Conservation (phyloP, 352 stramenopile species). For the Hyaloperonospora arabidopsidis region DNA sequence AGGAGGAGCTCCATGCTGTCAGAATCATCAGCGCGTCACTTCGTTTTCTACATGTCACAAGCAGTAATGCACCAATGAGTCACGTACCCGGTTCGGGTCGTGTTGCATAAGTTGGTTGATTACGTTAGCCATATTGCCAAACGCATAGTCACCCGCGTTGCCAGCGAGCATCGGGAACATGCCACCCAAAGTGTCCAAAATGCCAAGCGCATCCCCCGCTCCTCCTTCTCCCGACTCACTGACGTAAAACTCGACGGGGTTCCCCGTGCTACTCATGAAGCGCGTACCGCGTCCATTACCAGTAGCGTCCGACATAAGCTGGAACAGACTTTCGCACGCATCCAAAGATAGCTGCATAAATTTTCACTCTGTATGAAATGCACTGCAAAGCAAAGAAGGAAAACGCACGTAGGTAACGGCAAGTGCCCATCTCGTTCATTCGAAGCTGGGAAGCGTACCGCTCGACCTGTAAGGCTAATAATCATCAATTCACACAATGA, state of each 20-base stretch:
- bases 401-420: conserved; percentile 27
- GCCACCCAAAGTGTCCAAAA: conserved; percentile 55
- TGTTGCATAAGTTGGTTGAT: conserved; percentile 88
- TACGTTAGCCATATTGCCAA: conserved; percentile 75
- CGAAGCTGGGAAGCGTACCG: conserved; percentile 12
- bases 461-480: conserved; percentile 15
- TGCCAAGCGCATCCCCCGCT: conserved; percentile 31
- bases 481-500: neutral
- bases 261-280: conserved; percentile 59
- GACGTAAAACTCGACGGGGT: conserved; percentile 73
- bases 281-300: conserved; percentile 32
- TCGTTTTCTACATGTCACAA: neutral
- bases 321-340: conserved; percentile 30
- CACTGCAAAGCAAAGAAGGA: neutral
- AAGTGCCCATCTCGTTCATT: conserved; percentile 15
- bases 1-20: conserved; percentile 69
- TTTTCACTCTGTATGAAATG: neutral
- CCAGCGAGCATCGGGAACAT: conserved; percentile 51
- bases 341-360: neutral
- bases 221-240: conserved; percentile 40
- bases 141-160: conserved; percentile 76
- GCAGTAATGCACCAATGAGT: conserved; percentile 1
- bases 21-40: neutral
- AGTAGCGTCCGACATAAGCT: conserved; percentile 32
- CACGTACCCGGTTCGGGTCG: conserved; percentile 70